Base-by-base conservation (phyloP, 2,329 filamentous ascomycete genomes). In the Curvularia lunata region DNA sequence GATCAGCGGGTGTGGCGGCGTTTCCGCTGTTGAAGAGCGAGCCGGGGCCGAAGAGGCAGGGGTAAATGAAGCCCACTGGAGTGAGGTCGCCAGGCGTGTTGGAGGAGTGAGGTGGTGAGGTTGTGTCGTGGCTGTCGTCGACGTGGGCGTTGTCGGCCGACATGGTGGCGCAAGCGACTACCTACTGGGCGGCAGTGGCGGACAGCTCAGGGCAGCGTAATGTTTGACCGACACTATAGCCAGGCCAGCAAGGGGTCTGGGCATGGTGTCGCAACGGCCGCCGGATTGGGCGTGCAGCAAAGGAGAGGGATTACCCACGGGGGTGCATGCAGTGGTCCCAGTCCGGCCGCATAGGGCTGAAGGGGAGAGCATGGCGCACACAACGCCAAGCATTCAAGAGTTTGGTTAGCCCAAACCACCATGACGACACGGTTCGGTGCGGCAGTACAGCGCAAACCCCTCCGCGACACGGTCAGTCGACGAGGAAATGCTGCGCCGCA, bases 401-500 rank as follows among this genome's bases (percentile, higher is more conserved):
- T 47, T 47, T 47, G 43, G 43, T 10, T 34, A 10, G 38, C 27
- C 34, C 48, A 25, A 21, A 25, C 18, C 27, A 34, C 25, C 37
- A 52, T 52, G 49, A 52, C 49, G 49, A 52, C 49, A 52, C 49
- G 30, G 19, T 40, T 40, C 8, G 38, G 10, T 1, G 28, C 13
- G 16, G 10, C 19, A 18, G 7, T 5, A 23, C 18, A 13, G 32
- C 34, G 6, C n/a, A n/a, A 40, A 16, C 28, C 8, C 8, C 38
- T n/a, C 16, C 10, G 25, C 12, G 23, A 43, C 41, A 43, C 23
- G 41, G 7, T n/a, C 41, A n/a, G 4, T 8, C 7, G 2, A 4
- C 51, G 43, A 56, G 64, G 60, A 51, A 18, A 75, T 75, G 74
- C 63, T 63, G 66, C 69, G 64, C 69, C 66, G 48, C 55, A 43